Base-by-base conservation (phyloP, 73 alveolate genomes). In the Durusdinium trenchii region DNA sequence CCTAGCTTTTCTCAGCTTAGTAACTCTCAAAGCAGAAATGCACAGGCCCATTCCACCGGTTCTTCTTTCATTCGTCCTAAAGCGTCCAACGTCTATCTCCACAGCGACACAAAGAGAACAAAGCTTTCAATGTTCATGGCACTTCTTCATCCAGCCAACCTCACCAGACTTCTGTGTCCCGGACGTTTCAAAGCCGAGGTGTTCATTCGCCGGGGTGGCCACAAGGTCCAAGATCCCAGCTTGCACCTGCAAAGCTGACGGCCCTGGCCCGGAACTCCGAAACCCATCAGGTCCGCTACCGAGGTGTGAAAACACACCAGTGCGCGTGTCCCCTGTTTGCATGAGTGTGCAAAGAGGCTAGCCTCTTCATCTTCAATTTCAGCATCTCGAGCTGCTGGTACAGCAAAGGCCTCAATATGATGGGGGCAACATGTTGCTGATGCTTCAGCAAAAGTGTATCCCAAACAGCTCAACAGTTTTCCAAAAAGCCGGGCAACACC, bases 161-260 rank as follows among this genome's bases (percentile, higher is more conserved):
- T n/a, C n/a, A n/a, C n/a, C n/a, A n/a, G n/a, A n/a, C n/a, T n/a
- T n/a, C n/a, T n/a, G n/a, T n/a, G 84, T 26, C 48, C 84, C 84
- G 9, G 48, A 26, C 95, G 95, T 62, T 45, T 87, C 85, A 62
- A 87, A 87, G 85, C 95, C 95, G 64, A 87, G 50, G 50, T 87
- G 95, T 32, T 67, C 95, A 38, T 87, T 43, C 47, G 45, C 95
- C 4, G 84, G 84, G 45, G 85, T 62, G 30, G 95, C 95, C 85
- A 87, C 95, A 62, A 87, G 48, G 67, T 87, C 95, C 67, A 87
- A 50, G 35, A 87, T 87, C 23, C 95, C 95, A 7, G 95, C 81
- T 40, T 87, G 95, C 85, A 87, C 95, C 95, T 87, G 85, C 32
- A 28, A 40, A 28, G 50, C 38, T 28, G n/a, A n/a, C n/a, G n/a